Evolutionary conservation across 345 rosid genomes (phyloP), one percentile per base, ranked within the genome.

Genomic region (Erysimum cheiranthoides): DNA sequence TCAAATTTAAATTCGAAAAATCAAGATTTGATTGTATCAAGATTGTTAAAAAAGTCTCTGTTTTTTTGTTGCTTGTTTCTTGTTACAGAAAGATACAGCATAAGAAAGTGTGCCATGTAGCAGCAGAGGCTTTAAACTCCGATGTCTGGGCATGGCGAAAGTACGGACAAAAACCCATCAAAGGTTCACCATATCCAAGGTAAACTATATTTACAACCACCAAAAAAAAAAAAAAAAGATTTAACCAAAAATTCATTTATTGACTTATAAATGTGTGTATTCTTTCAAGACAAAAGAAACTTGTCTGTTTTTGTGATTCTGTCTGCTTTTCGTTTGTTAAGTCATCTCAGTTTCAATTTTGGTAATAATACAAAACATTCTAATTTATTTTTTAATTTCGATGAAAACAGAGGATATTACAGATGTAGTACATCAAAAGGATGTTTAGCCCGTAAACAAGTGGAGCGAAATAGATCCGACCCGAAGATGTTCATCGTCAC

Each of bases 81-180:
- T 53, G 68, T 11, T 36, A 50, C 89, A 95, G 99, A 76, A 95
- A 95, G 89, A 89, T 84, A 81, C 97, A 87, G 71, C 82, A 83
- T 61, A 92, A 95, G 84, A 90, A 81, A 83, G 90, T 93, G 47
- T 89, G 97, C 72, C 94, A 95, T 57, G 98, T 95, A 25, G 94
- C 97, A 56, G 97, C 92, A 21, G 99, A 91, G 49, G 85, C 86
- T 61, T 83, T 95, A 16, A 87, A 93, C 81, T 86, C 97, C 25
- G 99, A 93, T 71, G 87, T 91, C 52, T 95, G 99, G 99, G 96
- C 99, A 31, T 95, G 99, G 98, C 85, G 98, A 31, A 96, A 96
- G 84, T 96, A 96, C 73, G 99, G 99, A 46, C 99, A 95, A 54
- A 95, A 95, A 82, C 99, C 99, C 81, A 95, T 95, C 83, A 95